Evolutionary conservation across 108 stramenopile species (phyloP).

Genomic region (Cyclotella kingstonii): DNA sequence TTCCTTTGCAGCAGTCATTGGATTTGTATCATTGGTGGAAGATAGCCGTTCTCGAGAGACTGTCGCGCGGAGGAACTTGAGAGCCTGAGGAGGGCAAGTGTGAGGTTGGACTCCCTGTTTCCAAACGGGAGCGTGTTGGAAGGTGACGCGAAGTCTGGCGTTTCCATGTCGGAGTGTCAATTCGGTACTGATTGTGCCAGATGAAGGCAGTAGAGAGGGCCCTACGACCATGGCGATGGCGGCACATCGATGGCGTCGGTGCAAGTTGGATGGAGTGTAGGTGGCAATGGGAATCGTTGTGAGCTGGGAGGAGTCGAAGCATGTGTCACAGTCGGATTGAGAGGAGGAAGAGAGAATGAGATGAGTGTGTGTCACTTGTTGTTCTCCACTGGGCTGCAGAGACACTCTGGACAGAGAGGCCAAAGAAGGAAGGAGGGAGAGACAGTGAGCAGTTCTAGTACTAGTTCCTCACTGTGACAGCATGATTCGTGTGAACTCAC

Average conservation of each 20-base stretch:
- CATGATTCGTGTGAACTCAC: constrained; percentile 14
- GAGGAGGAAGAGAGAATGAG: constrained; percentile 66
- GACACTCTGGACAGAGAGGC: constrained; percentile 31
- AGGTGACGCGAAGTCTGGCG: constrained; percentile 76
- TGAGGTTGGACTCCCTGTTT: constrained; percentile 72
- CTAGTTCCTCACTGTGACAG: not conserved
- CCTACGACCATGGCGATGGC: constrained; percentile 68
- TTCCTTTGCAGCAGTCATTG: constrained; percentile 62
- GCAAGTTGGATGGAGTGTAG: constrained; percentile 52
- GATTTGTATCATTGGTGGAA: constrained; percentile 11
- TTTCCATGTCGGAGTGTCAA: constrained; percentile 68
- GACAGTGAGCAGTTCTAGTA: no score
- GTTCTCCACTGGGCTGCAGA: constrained; percentile 32
- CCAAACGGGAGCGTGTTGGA: constrained; percentile 89
- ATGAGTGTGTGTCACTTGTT: constrained; percentile 55
- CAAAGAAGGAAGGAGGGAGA: not conserved
- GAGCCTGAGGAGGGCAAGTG: constrained; percentile 74
- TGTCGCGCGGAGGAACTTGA: constrained; percentile 75
- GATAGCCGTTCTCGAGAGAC: constrained; percentile 62
- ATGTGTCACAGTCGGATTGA: constrained; percentile 74
- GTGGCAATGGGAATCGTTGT: constrained; percentile 59
- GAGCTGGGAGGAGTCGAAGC: constrained; percentile 68
- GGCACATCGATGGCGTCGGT: constrained; percentile 38
- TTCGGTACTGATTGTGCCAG: constrained; percentile 79
- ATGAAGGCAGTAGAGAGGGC: constrained; percentile 55